phyloP scores from a whole-genome alignment of 2,329 filamentous ascomycete species.

The Penicillium sp. region DNA sequence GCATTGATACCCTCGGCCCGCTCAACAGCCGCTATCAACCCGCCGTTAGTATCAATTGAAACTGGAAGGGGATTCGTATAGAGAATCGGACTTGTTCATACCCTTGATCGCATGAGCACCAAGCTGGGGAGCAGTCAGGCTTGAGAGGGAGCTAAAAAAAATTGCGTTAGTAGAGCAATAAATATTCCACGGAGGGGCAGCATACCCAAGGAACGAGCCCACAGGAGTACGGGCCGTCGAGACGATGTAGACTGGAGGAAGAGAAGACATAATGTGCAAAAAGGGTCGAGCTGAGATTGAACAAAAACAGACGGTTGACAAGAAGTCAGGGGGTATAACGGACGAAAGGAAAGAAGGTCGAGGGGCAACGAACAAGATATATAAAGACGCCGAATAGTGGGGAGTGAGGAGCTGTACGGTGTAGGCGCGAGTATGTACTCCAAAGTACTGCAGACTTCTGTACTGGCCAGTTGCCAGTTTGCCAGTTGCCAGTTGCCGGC shows the following conservation, averaged over 20 bases:
- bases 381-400: conserved; percentile 14
- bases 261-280: conserved; percentile 66
- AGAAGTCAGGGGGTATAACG: background rate
- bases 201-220: conserved; percentile 91
- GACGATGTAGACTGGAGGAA: conserved; percentile 93
- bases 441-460: no score
- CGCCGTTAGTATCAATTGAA: conserved; percentile 14
- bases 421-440: conserved; percentile 25
- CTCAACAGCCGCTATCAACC: conserved; percentile 68
- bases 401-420: conserved; percentile 31
- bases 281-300: background rate
- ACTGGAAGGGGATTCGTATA: background rate
- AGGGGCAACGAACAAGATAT: conserved; percentile 7
- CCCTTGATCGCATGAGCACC: conserved; percentile 92
- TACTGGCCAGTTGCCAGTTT: no score
- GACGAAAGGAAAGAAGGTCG: background rate
- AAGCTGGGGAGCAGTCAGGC: conserved; percentile 80
- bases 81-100: conserved; percentile 43
- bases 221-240: conserved; percentile 87
- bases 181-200: conserved; percentile 6
- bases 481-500: no score
- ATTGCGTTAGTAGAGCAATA: conserved; percentile 16
- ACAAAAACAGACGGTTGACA: background rate
- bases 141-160: conserved; percentile 73
- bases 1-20: conserved; percentile 83